Evolutionary conservation across 345 rosid genomes (phyloP), one percentile per base, ranked within the genome.

Genomic region (Anastatica hierochuntica): DNA sequence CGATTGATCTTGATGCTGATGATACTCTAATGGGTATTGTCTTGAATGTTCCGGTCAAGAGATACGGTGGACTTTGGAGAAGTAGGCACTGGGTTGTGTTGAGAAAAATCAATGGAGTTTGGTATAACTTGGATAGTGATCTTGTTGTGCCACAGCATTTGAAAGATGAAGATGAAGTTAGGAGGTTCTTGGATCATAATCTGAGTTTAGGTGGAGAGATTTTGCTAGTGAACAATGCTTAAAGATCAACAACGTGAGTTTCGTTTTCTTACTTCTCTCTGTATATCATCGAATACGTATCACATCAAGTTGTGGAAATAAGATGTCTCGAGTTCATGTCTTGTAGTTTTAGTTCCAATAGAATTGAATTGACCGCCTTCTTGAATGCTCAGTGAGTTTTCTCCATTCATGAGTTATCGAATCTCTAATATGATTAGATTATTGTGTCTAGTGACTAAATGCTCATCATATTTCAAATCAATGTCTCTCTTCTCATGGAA

Each of bases 71-170:
- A 62, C 68, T 88, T 23, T 88, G 99, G 92, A 82, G 70, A 70
- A 42, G 85, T 54, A 80, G 99, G 67, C 97, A 84, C 72, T 85
- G 99, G 99, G 71, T 83, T 49, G 68, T 88, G 5, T 4, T 88
- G 75, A 82, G 85, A 50, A 77, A 75, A 67, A 80, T 83, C 55
- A 72, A 60, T 55, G 95, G 89, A 48, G 68, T 79, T 44, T 88
- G 95, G 97, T 88, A 85, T 73, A 88, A 85, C 54, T 69, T 88
- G 77, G 94, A 83, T 38, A 85, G 97, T 73, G 94, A 94, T 72
- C 88, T 88, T 14, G 4, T 21, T 42, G 46, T 66, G 23, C 89
- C 92, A 35, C 29, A 38, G 4, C 9, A 49, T 20, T 85, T 85
- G 36, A 60, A 65, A 41, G 71, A 68, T 26, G 55, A 55, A 18